phyloP scores from a whole-genome alignment of 2,329 filamentous ascomycete genomes.

The Colletotrichum neosansevieriae region DNA sequence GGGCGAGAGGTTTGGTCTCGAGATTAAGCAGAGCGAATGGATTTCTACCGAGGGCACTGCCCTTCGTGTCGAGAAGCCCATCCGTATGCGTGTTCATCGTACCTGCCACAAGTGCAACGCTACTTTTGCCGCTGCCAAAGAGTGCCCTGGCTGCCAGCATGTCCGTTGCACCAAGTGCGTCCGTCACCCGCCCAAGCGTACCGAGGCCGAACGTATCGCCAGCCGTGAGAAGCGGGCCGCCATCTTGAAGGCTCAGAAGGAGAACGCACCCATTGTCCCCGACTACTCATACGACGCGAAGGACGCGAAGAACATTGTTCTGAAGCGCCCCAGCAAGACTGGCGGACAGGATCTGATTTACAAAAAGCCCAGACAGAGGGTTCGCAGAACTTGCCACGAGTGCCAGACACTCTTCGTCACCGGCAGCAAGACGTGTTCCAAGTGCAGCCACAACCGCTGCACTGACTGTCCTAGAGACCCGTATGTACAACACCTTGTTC shows the following conservation, averaged over 20 bases:
- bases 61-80: conserved; percentile 78
- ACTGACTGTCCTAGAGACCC: conserved; percentile 85
- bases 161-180: conserved; percentile 84
- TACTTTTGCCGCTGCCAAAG: conserved; percentile 77
- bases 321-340: conserved; percentile 74
- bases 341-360: conserved; percentile 79
- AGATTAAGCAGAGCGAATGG: conserved; percentile 67
- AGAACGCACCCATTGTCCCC: conserved; percentile 65
- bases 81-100: conserved; percentile 81
- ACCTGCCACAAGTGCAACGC: conserved; percentile 86
- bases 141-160: conserved; percentile 84
- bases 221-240: conserved; percentile 64
- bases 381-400: conserved; percentile 81
- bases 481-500: conserved; percentile 61
- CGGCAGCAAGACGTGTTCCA: conserved; percentile 72
- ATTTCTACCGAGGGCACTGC: conserved; percentile 66
- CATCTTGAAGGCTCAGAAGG: conserved; percentile 66
- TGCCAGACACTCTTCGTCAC: conserved; percentile 74
- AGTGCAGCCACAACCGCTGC: conserved; percentile 80
- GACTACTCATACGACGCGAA: conserved; percentile 61
- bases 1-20: conserved; percentile 66
- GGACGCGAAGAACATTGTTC: conserved; percentile 59
- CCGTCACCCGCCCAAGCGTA: conserved; percentile 77
- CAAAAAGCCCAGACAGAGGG: conserved; percentile 77
- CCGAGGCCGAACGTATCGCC: conserved; percentile 65